These are phyloP conservation scores for Hortaea sp. DNA, from an alignment of 2,329 filamentous ascomycete species.

Conservation along the genomic window DNA sequence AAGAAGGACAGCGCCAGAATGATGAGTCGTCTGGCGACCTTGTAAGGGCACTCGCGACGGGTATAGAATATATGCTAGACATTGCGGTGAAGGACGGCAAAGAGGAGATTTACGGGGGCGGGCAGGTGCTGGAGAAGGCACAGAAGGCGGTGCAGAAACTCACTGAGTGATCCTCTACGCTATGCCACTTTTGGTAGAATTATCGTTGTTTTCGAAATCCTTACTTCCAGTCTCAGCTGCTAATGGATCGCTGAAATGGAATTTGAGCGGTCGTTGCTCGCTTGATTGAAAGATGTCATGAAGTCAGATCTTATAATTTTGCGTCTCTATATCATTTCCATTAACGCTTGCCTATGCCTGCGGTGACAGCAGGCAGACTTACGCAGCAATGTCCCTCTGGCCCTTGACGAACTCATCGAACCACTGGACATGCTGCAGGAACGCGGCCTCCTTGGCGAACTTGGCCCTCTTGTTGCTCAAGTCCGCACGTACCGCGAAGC, in stretches of 20 bases:
- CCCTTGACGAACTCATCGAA: slow-evolving; percentile 54
- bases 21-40: not conserved
- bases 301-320: too few species aligned
- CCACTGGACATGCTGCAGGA: slow-evolving; percentile 67
- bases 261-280: too few species aligned
- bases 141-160: not conserved
- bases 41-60: not conserved
- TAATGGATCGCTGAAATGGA: too few species aligned
- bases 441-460: slow-evolving; percentile 73
- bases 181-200: too few species aligned
- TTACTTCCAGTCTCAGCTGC: too few species aligned
- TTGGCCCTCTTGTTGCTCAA: slow-evolving; percentile 45
- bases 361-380: not conserved
- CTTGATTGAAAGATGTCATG: too few species aligned
- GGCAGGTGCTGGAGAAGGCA: not conserved
- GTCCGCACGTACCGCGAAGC: slow-evolving; percentile 64
- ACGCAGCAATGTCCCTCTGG: slow-evolving; percentile 6
- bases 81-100: not conserved
- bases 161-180: too few species aligned
- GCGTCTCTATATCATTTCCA: too few species aligned
- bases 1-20: not conserved
- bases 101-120: not conserved
- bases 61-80: not conserved
- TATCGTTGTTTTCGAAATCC: too few species aligned
- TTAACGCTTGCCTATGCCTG: not conserved